Evolutionary conservation across 2,329 filamentous ascomycete species (phyloP), one percentile per base, ranked within the genome.

Genomic region (Trichocomaceae sp.): DNA sequence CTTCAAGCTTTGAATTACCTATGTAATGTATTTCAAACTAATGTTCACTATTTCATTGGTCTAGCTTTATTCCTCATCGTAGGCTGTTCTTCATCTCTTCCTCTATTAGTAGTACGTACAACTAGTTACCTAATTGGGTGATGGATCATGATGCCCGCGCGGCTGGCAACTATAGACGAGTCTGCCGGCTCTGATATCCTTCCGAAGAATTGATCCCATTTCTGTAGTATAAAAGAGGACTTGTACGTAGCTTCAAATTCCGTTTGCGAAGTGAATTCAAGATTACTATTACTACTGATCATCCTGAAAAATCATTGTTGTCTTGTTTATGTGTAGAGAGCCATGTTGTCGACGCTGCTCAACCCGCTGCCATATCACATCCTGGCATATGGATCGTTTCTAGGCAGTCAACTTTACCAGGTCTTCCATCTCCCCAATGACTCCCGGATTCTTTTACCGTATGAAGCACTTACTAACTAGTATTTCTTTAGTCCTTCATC

Each of bases 391-490:
- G 71, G 72, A 1, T 65, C 71, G 1, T 62, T 75, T 6, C 63
- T 75, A 3, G 72, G 72, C 12, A 68, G 68, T 2, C 63, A 73
- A 53, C 57, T 75, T 0, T 75, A 70, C 48, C 66, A 67, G 61
- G 64, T 64, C 23, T 54, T 31, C 44, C 33, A 46, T 41, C n/a
- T n/a, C 2, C 9, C 23, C 23, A 26, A 26, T 26, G 23, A 26
- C 23, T 26, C 23, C n/a, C 7, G 7, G 23, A 26, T 26, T 3
- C 23, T 7, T 26, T 4, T 3, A 26, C 7, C 23, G 7, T 26
- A 26, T 7, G 4, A 26, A 26, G 23, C 7, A 26, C 23, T 26
- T 7, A 26, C 23, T n/a, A n/a, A n/a, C n/a, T n/a, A 7, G 23
- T 26, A 26, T 26, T 26, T 26, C 7, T 3, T 26, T 62, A 75